A percentile compares a stretch with the other conserved stretches of the same genome.
Evolutionary conservation across 805 yeast species (phyloP).

Genomic region (Blastobotrys americana): DNA sequence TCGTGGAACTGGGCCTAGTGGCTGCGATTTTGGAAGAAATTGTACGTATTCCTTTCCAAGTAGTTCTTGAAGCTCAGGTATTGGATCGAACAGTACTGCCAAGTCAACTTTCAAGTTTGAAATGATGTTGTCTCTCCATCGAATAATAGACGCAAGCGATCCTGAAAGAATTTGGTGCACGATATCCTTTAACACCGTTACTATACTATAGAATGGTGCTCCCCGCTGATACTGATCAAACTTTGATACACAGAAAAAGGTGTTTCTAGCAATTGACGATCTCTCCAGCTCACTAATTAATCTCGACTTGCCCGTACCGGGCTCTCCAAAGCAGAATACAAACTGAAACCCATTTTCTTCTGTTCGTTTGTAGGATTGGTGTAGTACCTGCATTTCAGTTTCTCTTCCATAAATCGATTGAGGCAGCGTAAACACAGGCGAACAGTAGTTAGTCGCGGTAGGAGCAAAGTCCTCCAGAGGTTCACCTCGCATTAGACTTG

Average conservation of each 20-base stretch:
- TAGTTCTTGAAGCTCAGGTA: conserved; percentile 40
- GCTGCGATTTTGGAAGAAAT: conserved; percentile 22
- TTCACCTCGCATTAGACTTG: conserved; percentile 13
- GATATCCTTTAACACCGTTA: conserved; percentile 35
- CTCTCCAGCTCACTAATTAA: conserved; percentile 36
- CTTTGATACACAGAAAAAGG: conserved; percentile 28
- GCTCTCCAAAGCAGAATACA: conserved; percentile 35
- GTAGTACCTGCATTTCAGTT: conserved; percentile 22
- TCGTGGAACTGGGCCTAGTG: conserved; percentile 25
- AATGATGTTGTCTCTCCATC: conserved; percentile 38
- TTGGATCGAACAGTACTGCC: conserved; percentile 34
- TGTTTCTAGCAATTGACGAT: conserved; percentile 29
- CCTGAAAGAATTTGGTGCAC: conserved; percentile 38
- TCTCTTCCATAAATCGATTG: conserved; percentile 29
- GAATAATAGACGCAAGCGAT: conserved; percentile 30
- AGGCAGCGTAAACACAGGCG: conserved; percentile 23
- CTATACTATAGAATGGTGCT: conserved; percentile 33
- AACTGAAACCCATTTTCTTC: conserved; percentile 21
- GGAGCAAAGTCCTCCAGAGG: conserved; percentile 14
- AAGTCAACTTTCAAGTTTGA: conserved; percentile 38
- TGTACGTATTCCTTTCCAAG: conserved; percentile 38
- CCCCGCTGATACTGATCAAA: conserved; percentile 26
- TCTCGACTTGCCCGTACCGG: conserved; percentile 43
- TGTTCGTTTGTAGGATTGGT: conserved; percentile 18
- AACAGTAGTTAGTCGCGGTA: conserved; percentile 7